Conservation (phyloP, 2,329 filamentous ascomycete genomes). For the Cladosporium sp. region DNA sequence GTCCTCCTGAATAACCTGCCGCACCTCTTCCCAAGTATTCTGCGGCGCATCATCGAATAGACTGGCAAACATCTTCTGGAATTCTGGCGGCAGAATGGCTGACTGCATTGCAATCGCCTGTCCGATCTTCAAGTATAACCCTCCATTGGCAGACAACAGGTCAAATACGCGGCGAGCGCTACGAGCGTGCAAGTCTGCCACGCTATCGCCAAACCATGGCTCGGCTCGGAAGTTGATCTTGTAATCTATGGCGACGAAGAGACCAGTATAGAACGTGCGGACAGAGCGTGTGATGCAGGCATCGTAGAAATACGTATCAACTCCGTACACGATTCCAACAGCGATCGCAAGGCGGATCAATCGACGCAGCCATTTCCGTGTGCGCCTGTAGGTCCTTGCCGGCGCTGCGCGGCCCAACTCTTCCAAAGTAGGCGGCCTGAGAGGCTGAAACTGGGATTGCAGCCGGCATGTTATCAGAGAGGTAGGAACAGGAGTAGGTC, state of each 20-base stretch:
- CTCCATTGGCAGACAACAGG: slow-evolving; percentile 81
- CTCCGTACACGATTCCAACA: slow-evolving; percentile 62
- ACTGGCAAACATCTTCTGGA: slow-evolving; percentile 90
- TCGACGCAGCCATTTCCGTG: slow-evolving; percentile 75
- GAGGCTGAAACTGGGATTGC: slow-evolving; percentile 44
- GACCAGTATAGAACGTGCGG: slow-evolving; percentile 76
- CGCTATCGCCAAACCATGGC: slow-evolving; percentile 70
- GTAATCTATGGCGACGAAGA: slow-evolving; percentile 86
- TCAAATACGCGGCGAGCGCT: slow-evolving; percentile 82
- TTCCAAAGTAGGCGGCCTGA: slow-evolving; percentile 70
- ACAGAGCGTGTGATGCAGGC: slow-evolving; percentile 74
- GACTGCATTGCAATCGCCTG: slow-evolving; percentile 99
- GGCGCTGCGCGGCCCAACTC: slow-evolving; percentile 71
- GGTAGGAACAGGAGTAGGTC: not conserved
- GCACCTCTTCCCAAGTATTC: slow-evolving; percentile 82
- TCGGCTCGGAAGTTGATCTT: slow-evolving; percentile 90
- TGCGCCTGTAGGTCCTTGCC: slow-evolving; percentile 69
- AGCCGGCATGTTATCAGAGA: slow-evolving; percentile 19
- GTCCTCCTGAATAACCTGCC: slow-evolving; percentile 81
- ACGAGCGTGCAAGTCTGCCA: slow-evolving; percentile 76
- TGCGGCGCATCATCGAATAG: slow-evolving; percentile 99
- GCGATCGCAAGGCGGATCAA: slow-evolving; percentile 62
- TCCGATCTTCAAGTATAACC: slow-evolving; percentile 94
- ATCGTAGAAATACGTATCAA: slow-evolving; percentile 76
- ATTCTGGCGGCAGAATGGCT: slow-evolving; percentile 87